Evolutionary conservation across 805 yeast genomes (phyloP), one percentile per base, ranked within the genome.

Genomic region (Ogataea minuta): DNA sequence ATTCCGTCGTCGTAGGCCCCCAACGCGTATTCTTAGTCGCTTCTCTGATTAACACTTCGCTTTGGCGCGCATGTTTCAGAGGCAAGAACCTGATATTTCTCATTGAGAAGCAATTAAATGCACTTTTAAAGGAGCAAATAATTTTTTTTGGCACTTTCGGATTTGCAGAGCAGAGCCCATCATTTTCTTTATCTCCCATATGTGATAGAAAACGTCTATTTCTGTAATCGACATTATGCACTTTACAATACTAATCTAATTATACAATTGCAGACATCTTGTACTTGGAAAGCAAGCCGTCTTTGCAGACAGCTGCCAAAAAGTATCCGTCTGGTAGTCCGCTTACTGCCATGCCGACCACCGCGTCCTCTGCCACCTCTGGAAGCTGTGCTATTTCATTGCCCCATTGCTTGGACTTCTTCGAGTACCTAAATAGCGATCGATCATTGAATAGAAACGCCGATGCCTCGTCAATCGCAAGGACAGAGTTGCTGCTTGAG

Each of bases 1-100:
- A 61, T 43, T 78, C 73, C 5, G 71, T 62, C n/a, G 77, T 74
- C 6, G 75, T 73, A 0, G 82, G 82, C 1, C 58, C 84, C 49
- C 69, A 62, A 2, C 42, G 21, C 7, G 70, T 64, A 42, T 77
- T 81, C 41, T 67, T 68, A 16, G 82, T 77, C 7, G 81, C 77
- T 14, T 64, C 60, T 43, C 58, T 65, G 11, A 69, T 64, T 41
- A 54, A 35, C 3, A 28, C 33, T 30, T 52, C 59, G 54, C 68
- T 39, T 12, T 41, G 38, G 4, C 50, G 33, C 5, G 60, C 41
- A 41, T 66, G 72, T 13, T 54, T 53, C 2, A 63, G 47, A 1
- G 55, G 19, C 11, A 24, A 26, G 7, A 56, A 43, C 6, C 47
- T 50, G n/a, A 62, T 16, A 57, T 63, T 47, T 53, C 54, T 39